A percentile compares a stretch with the other conserved stretches of the same genome.
phyloP scores from a whole-genome alignment of 1,284 basidiomycete species.

The Cutaneotrichosporon curvatum region DNA sequence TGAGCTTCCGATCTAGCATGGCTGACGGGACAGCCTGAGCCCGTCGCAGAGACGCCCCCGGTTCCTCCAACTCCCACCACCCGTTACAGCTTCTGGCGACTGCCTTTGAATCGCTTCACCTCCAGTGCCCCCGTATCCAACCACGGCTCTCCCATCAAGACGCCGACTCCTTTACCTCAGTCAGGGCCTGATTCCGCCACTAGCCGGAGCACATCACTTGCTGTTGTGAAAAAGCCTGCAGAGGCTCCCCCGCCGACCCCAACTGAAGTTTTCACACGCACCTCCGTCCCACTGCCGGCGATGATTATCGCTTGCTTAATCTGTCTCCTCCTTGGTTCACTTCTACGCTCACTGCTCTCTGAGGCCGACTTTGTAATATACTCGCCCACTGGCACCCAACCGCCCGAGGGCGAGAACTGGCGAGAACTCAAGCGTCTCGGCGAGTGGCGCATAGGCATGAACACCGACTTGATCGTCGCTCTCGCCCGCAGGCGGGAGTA shows the following conservation, averaged over 20 bases:
- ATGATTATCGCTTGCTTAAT: slow-evolving; percentile 74
- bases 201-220: too few relatives aligned
- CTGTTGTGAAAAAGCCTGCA: too few relatives aligned
- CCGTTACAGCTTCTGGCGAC: slow-evolving; percentile 18
- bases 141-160: slow-evolving; percentile 11
- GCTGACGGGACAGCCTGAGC: not conserved
- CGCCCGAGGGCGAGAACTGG: slow-evolving; percentile 55
- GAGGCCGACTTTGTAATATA: slow-evolving; percentile 77
- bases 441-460: slow-evolving; percentile 49
- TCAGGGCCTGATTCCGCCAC: too few relatives aligned
- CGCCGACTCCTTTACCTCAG: not conserved
- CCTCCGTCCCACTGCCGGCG: slow-evolving; percentile 38
- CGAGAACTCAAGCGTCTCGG: slow-evolving; percentile 71
- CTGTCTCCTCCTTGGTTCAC: slow-evolving; percentile 82
- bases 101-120: slow-evolving; percentile 13
- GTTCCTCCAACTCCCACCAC: not conserved
- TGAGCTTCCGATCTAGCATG: not conserved
- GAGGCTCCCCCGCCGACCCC: not conserved
- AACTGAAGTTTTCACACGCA: not conserved
- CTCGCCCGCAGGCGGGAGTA: slow-evolving; percentile 24
- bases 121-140: slow-evolving; percentile 10
- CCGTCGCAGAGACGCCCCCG: not conserved
- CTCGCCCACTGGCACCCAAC: slow-evolving; percentile 53
- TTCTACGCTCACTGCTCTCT: slow-evolving; percentile 75
- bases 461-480: slow-evolving; percentile 50